Conservation (phyloP, 1,284 basidiomycete genomes). For the Hymenochaete sp. region DNA sequence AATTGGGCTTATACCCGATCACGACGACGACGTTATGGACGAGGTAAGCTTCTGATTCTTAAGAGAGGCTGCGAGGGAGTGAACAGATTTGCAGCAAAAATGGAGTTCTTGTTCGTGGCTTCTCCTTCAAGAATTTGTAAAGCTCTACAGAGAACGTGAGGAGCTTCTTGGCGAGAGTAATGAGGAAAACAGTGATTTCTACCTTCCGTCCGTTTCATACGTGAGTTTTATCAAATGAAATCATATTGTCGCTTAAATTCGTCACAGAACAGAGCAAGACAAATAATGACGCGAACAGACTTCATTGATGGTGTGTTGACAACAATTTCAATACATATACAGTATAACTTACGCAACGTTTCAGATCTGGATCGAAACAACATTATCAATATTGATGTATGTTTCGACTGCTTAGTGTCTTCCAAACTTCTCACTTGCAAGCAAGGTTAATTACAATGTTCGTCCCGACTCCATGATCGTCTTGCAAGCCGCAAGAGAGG, state of each 20-base stretch:
- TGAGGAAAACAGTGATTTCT: conserved; percentile 35
- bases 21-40: conserved; percentile 83
- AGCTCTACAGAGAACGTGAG: conserved; percentile 43
- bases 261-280: conserved; percentile 50
- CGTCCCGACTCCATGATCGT: conserved; percentile 72
- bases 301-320: conserved; percentile 56
- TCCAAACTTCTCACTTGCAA: conserved; percentile 11
- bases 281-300: conserved; percentile 79
- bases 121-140: conserved; percentile 61
- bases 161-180: conserved; percentile 33
- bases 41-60: conserved; percentile 37
- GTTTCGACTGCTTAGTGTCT: conserved; percentile 22
- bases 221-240: conserved; percentile 29
- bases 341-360: not conserved
- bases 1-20: conserved; percentile 64
- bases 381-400: conserved; percentile 71
- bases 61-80: not conserved
- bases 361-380: conserved; percentile 56
- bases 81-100: conserved; percentile 45
- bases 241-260: conserved; percentile 7
- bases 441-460: conserved; percentile 64
- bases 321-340: conserved; percentile 3
- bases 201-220: conserved; percentile 55
- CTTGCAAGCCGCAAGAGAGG: conserved; percentile 58
- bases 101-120: conserved; percentile 77